These are phyloP conservation scores for Paecilomyces variotii DNA, from an alignment of 2,329 filamentous ascomycete species.

Conservation along the genomic window DNA sequence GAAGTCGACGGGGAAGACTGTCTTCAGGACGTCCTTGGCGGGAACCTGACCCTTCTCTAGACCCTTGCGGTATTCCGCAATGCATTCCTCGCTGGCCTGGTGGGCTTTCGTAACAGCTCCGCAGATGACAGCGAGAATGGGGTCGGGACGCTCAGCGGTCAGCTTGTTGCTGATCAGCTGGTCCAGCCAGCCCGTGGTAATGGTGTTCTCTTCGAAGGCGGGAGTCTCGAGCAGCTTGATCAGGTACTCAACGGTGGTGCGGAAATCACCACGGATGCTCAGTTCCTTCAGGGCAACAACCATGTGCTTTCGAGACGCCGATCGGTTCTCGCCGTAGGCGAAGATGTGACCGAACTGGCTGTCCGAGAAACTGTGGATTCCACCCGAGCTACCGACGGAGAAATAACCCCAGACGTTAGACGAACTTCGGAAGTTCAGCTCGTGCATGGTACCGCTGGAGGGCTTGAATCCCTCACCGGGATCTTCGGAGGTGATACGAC, in stretches of 20 bases:
- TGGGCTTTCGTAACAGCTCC: conserved; percentile 94
- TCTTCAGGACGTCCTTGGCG: conserved; percentile 93
- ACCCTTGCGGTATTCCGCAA: conserved; percentile 76
- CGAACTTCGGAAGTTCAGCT: conserved; percentile 96
- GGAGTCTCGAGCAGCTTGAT: conserved; percentile 98
- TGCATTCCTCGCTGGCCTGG: conserved; percentile 82
- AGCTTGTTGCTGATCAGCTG: conserved; percentile 97
- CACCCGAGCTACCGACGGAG: conserved; percentile 91
- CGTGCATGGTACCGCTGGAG: conserved; percentile 97
- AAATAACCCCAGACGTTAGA: conserved; percentile 99
- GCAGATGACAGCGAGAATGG: conserved; percentile 87
- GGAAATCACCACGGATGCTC: conserved; percentile 98
- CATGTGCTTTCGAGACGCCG: conserved; percentile 97
- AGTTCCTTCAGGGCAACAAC: conserved; percentile 96
- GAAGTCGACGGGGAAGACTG: conserved; percentile 94
- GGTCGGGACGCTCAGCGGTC: conserved; percentile 89
- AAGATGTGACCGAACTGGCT: conserved; percentile 99
- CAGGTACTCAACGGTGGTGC: conserved; percentile 95
- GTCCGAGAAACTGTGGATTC: conserved; percentile 98
- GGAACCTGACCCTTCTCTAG: conserved; percentile 97
- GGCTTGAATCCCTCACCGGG: conserved; percentile 99
- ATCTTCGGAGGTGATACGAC: conserved; percentile 98
- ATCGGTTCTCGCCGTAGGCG: conserved; percentile 94
- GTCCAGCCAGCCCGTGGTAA: conserved; percentile 97
- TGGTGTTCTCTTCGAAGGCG: conserved; percentile 97